Conservation (phyloP, 352 stramenopile genomes). For the Phytopythium ostracodes region DNA sequence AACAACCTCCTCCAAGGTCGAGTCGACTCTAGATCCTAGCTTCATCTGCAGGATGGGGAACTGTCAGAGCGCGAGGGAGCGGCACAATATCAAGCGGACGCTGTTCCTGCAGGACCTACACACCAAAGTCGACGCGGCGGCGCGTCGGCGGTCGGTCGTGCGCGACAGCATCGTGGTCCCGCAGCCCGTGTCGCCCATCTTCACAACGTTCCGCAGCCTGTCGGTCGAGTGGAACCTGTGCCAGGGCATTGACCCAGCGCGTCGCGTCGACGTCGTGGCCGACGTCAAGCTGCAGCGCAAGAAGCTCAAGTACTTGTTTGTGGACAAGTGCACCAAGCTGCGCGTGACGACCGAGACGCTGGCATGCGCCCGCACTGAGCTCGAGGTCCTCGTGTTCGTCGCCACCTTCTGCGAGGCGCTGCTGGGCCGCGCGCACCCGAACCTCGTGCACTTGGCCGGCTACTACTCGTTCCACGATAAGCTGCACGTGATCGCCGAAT, state of each 20-base stretch:
- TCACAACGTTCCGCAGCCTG: conserved; percentile 42
- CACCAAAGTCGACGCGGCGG: conserved; percentile 12
- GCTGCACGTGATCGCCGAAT: conserved; percentile 59
- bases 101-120: conserved; percentile 24
- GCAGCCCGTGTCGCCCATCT: conserved; percentile 29
- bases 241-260: conserved; percentile 44
- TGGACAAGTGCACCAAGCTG: conserved; percentile 49
- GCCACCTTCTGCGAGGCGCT: conserved; percentile 34
- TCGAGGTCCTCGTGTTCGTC: conserved; percentile 61
- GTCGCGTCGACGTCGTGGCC: conserved; percentile 48
- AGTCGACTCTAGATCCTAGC: too few relatives aligned
- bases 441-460: conserved; percentile 46
- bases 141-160: conserved; percentile 20
- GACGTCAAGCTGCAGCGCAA: conserved; percentile 51
- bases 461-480: conserved; percentile 46
- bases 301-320: conserved; percentile 38
- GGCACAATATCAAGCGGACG: not conserved
- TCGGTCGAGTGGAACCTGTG: conserved; percentile 69
- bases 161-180: conserved; percentile 14
- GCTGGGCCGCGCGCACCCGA: conserved; percentile 34
- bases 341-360: conserved; percentile 34
- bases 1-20: too few relatives aligned
- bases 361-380: conserved; percentile 39
- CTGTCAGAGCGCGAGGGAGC: not conserved
- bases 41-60: conserved; percentile 1